phyloP scores from a whole-genome alignment of 1,284 basidiomycete species.

The Malassezia yamatoensis region DNA sequence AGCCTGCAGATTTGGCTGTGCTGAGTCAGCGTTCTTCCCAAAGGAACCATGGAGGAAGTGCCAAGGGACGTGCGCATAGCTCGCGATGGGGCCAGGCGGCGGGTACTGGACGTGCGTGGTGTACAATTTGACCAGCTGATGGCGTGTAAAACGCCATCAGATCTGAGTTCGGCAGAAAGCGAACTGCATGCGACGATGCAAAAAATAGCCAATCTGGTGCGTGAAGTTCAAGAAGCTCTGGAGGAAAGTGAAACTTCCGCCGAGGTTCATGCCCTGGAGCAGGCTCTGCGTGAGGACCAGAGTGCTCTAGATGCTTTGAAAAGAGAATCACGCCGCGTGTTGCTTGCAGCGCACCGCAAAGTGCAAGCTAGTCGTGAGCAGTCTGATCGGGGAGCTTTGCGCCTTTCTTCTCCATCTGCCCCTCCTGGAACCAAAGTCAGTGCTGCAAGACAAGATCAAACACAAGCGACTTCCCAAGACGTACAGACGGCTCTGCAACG shows the following conservation, averaged over 20 bases:
- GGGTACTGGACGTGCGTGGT: slow-evolving; percentile 20
- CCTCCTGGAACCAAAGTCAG: not conserved
- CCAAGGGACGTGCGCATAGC: slow-evolving; percentile 17
- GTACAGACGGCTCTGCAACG: slow-evolving; percentile 39
- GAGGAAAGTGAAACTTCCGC: slow-evolving; percentile 25
- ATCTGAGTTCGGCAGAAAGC: slow-evolving; percentile 23
- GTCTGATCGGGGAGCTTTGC: slow-evolving; percentile 8
- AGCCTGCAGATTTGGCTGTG: no score
- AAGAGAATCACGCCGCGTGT: not conserved
- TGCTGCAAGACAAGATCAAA: slow-evolving; percentile 22
- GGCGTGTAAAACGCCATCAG: slow-evolving; percentile 16
- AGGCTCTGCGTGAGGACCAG: slow-evolving; percentile 2
- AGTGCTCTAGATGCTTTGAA: slow-evolving; percentile 18
- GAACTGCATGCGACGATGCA: slow-evolving; percentile 27
- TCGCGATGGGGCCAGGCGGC: slow-evolving; percentile 20
- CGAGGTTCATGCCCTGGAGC: slow-evolving; percentile 19
- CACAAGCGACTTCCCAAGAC: slow-evolving; percentile 35
- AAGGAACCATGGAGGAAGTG: not conserved
- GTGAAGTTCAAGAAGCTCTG: slow-evolving; percentile 23
- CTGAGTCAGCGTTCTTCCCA: not conserved
- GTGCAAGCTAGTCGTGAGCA: slow-evolving; percentile 10
- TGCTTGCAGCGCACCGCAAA: slow-evolving; percentile 9
- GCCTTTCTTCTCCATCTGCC: not conserved
- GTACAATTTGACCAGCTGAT: slow-evolving; percentile 26
- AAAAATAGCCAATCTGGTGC: slow-evolving; percentile 22